Evolutionary conservation across 1,284 basidiomycete species (phyloP).

Genomic region (Afroboletus lepidellus): DNA sequence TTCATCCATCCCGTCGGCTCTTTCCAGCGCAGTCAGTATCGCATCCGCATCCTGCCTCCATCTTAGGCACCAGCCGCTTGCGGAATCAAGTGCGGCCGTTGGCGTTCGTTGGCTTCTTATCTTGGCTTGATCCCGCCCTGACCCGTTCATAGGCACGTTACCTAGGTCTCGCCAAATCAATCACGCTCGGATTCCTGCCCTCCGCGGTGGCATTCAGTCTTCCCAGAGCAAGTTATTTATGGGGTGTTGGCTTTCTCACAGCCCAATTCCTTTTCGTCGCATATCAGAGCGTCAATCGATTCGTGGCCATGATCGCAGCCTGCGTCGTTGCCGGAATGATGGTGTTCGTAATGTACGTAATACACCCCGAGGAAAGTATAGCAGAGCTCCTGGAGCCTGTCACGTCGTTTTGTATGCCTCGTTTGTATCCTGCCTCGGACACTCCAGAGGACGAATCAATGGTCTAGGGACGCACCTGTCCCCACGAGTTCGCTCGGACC

Average conservation of each 20-base stretch:
- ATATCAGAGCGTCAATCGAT: slow-evolving; percentile 10
- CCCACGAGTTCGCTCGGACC: not conserved
- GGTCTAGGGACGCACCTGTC: slow-evolving; percentile 19
- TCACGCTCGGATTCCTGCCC: slow-evolving; percentile 23
- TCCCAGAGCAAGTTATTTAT: slow-evolving; percentile 28
- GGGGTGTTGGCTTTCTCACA: slow-evolving; percentile 25
- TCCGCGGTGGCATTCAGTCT: slow-evolving; percentile 30
- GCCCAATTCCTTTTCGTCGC: slow-evolving; percentile 25
- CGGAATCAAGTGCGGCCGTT: slow-evolving; percentile 20
- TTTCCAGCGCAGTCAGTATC: slow-evolving; percentile 27
- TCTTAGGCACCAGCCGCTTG: slow-evolving; percentile 25
- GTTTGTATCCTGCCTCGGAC: slow-evolving; percentile 1
- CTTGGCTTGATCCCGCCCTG: not conserved
- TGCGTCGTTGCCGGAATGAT: slow-evolving; percentile 16
- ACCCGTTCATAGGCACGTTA: slow-evolving; percentile 25
- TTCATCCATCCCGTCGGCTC: slow-evolving; percentile 22
- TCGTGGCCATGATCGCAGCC: slow-evolving; percentile 14
- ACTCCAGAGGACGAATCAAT: slow-evolving; percentile 1
- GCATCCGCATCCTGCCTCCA: slow-evolving; percentile 31
- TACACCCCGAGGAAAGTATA: slow-evolving; percentile 20
- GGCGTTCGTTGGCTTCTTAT: slow-evolving; percentile 22
- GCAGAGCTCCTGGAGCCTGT: slow-evolving; percentile 1
- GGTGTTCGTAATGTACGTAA: slow-evolving; percentile 14
- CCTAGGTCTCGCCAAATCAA: slow-evolving; percentile 21
- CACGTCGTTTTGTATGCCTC: slow-evolving; percentile 9